phyloP scores from a whole-genome alignment of 1,284 basidiomycete species.

The Entoloma clypeatum region DNA sequence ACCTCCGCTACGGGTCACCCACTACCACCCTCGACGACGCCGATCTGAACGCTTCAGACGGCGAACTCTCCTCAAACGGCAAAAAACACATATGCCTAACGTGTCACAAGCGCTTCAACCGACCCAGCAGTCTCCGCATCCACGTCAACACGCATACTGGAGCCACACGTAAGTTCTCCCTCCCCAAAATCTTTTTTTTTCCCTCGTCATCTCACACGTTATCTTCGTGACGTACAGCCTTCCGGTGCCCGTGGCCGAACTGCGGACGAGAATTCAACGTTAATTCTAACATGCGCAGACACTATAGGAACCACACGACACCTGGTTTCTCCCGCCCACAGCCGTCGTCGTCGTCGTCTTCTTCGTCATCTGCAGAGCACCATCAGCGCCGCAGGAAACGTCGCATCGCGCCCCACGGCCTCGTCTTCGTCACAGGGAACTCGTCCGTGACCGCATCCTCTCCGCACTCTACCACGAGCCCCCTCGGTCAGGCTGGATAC shows the following conservation, averaged over 20 bases:
- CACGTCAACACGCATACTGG: conserved; percentile 76
- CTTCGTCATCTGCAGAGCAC: neutral
- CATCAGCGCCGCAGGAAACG: neutral
- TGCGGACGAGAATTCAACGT: conserved; percentile 73
- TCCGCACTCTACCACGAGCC: neutral
- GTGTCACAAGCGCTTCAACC: conserved; percentile 67
- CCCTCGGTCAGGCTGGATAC: neutral
- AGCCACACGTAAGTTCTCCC: conserved; percentile 59
- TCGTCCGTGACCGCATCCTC: neutral
- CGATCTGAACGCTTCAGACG: too few relatives aligned
- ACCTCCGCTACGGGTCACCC: too few relatives aligned
- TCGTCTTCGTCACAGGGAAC: neutral
- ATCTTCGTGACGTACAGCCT: conserved; percentile 47
- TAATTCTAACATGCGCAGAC: conserved; percentile 74
- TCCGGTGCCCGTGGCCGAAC: conserved; percentile 60
- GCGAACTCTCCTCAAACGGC: neutral
- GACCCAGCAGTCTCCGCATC: conserved; percentile 68
- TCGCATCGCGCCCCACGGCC: neutral
- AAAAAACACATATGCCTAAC: conserved; percentile 54
- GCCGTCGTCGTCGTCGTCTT: neutral
- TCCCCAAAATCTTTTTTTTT: conserved; percentile 1
- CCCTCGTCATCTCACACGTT: conserved; percentile 3
- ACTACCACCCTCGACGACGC: too few relatives aligned
- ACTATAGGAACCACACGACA: conserved; percentile 56
- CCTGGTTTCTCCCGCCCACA: neutral